phyloP scores from a whole-genome alignment of 805 yeast species.

The Debaryomyces tyrocola region DNA sequence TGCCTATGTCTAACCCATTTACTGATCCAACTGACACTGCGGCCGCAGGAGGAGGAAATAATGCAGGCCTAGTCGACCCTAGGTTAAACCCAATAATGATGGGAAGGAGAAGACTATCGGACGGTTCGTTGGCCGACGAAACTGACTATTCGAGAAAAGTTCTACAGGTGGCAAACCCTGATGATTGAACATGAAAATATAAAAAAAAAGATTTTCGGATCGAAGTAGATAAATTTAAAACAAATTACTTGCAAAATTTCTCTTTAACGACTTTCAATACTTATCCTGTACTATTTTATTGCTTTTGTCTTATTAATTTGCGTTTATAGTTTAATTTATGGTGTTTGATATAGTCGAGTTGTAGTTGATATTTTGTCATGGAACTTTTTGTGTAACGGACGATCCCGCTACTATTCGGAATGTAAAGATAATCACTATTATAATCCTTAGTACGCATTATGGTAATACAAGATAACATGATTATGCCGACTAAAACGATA shows the following conservation, averaged over 20 bases:
- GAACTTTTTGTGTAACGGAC: not conserved
- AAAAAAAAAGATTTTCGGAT: not conserved
- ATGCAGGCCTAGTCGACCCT: conserved; percentile 47
- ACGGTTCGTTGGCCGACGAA: conserved; percentile 85
- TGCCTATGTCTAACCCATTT: conserved; percentile 59
- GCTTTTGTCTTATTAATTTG: not conserved
- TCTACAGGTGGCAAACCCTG: conserved; percentile 87
- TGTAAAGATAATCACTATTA: not conserved
- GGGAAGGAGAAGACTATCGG: conserved; percentile 81
- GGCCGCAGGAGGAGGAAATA: conserved; percentile 15
- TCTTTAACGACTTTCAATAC: not conserved
- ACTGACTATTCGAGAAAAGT: conserved; percentile 71
- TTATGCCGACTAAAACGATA: conserved; percentile 13
- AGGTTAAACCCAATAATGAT: conserved; percentile 72
- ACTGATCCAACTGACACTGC: conserved; percentile 56
- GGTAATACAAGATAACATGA: too few species aligned
- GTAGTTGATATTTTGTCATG: too few species aligned
- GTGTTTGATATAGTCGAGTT: not conserved
- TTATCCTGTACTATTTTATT: not conserved
- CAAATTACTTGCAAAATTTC: not conserved
- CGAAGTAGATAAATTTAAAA: not conserved
- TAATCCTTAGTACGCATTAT: too few species aligned
- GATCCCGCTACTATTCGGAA: not conserved
- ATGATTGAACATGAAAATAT: conserved; percentile 22
- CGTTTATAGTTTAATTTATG: not conserved